Conservation (phyloP, 2,329 filamentous ascomycete species). For the Phyllosticta citriasiana region DNA sequence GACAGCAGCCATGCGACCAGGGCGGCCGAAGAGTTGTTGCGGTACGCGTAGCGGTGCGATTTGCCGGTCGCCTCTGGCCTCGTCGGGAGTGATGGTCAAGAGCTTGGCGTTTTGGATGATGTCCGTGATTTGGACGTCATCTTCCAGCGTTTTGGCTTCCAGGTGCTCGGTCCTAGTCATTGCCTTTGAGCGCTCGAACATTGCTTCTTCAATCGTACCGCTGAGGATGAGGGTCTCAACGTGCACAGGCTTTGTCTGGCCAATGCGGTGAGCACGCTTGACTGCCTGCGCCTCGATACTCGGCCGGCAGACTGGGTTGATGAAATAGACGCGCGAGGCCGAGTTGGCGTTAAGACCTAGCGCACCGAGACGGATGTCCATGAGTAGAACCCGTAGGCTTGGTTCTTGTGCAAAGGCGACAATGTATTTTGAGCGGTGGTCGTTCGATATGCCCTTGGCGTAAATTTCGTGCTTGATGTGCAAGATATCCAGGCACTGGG, state of each 20-base stretch:
- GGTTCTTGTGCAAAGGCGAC: conserved; percentile 63
- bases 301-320: conserved; percentile 78
- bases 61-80: conserved; percentile 22
- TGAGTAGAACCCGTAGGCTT: conserved; percentile 67
- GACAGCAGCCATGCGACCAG: conserved; percentile 12
- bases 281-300: conserved; percentile 82
- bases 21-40: conserved; percentile 37
- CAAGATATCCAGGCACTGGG: conserved; percentile 67
- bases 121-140: conserved; percentile 47
- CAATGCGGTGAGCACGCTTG: conserved; percentile 79
- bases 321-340: conserved; percentile 79
- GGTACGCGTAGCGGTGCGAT: conserved; percentile 33
- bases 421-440: conserved; percentile 63
- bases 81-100: conserved; percentile 30
- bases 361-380: conserved; percentile 84
- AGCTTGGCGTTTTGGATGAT: conserved; percentile 50
- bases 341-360: conserved; percentile 77
- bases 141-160: conserved; percentile 47
- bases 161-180: conserved; percentile 58
- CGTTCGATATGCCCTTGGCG: conserved; percentile 50
- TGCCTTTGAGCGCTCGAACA: conserved; percentile 59
- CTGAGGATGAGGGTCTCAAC: conserved; percentile 79
- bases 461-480: conserved; percentile 57
- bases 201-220: conserved; percentile 75
- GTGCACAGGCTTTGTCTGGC: conserved; percentile 65